These are phyloP conservation scores for Botryotinia calthae DNA, from an alignment of 2,329 filamentous ascomycete species.

Conservation along the genomic window DNA sequence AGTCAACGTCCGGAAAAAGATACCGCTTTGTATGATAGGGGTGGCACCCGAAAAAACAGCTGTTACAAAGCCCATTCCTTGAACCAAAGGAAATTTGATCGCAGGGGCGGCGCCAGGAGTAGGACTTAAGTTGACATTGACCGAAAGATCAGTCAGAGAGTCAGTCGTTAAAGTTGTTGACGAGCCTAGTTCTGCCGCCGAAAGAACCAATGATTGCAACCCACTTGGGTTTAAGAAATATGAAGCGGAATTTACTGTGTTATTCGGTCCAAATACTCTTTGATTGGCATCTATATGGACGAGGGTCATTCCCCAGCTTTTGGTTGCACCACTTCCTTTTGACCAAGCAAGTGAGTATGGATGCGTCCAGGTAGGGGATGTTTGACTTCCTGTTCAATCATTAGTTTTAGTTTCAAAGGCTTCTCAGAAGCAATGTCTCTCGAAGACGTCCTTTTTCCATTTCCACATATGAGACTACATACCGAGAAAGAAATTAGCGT, in stretches of 20 bases:
- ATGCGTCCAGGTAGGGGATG: conserved; percentile 67
- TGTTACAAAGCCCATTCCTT: conserved; percentile 87
- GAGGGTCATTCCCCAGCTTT: conserved; percentile 75
- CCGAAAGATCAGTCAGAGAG: conserved; percentile 56
- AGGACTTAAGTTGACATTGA: conserved; percentile 64
- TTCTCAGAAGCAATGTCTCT: background rate
- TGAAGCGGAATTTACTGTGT: conserved; percentile 54
- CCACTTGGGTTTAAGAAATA: conserved; percentile 82
- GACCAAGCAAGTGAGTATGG: conserved; percentile 71
- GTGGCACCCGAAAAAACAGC: conserved; percentile 68
- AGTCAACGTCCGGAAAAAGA: conserved; percentile 70
- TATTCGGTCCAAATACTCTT: conserved; percentile 62
- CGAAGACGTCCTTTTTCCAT: background rate
- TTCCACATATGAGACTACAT: background rate
- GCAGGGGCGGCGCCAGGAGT: conserved; percentile 52
- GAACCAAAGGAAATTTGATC: conserved; percentile 77
- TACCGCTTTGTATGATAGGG: conserved; percentile 70
- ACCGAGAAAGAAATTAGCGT: conserved; percentile 74
- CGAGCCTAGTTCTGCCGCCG: conserved; percentile 68
- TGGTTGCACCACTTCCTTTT: conserved; percentile 58
- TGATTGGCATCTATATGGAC: conserved; percentile 70
- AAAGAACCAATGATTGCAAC: conserved; percentile 77
- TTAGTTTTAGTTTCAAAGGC: background rate
- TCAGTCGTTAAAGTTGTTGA: conserved; percentile 56
- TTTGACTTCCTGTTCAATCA: conserved; percentile 52